A percentile compares a stretch with the other conserved stretches of the same genome.
Conservation (phyloP, 192 early-diverging fungal genomes). For the Neocallimastix lanati region DNA sequence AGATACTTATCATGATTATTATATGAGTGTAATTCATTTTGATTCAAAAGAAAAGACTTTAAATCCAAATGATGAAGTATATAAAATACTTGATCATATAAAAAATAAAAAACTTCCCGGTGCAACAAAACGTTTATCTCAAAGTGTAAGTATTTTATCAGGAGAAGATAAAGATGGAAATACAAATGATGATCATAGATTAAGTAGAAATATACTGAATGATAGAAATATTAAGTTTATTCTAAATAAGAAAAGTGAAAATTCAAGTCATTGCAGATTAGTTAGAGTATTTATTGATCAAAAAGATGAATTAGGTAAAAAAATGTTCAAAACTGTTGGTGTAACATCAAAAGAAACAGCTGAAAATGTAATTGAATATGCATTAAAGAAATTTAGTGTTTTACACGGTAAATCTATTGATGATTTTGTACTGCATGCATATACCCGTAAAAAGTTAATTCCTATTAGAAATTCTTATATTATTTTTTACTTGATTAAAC, state of each 20-base stretch:
- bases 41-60: neutral
- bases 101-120: neutral
- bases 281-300: neutral
- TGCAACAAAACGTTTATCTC: neutral
- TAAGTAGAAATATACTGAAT: neutral
- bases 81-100: neutral
- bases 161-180: neutral
- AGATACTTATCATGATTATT: neutral
- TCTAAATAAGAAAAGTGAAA: neutral
- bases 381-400: neutral
- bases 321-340: neutral
- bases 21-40: neutral
- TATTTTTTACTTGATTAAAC: neutral
- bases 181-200: neutral
- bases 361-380: neutral
- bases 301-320: neutral
- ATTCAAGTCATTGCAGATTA: neutral
- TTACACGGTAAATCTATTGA: neutral
- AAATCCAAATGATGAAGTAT: neutral
- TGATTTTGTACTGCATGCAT: neutral
- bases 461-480: neutral
- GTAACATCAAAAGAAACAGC: neutral
- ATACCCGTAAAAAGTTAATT: neutral
- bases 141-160: neutral
- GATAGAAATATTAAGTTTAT: neutral